Conservation (phyloP, 2,329 filamentous ascomycete species). For the Coniella lustricola region DNA sequence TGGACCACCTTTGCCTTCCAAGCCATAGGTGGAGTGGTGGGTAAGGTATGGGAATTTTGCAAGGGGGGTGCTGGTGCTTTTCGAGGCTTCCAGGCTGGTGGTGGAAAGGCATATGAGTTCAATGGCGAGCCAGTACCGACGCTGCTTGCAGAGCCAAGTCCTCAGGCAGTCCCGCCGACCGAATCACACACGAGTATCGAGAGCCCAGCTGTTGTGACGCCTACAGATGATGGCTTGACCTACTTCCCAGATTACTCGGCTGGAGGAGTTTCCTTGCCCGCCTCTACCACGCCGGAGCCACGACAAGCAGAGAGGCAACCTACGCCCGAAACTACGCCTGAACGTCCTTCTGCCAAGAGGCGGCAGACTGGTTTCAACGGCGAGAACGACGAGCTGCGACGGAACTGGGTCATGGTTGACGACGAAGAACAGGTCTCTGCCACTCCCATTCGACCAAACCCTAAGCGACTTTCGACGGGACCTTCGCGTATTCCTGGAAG, state of each 20-base stretch:
- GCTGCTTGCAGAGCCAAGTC: not conserved
- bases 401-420: conserved; percentile 66
- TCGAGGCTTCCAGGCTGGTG: conserved; percentile 79
- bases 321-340: conserved; percentile 35
- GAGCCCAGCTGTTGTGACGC: conserved; percentile 6
- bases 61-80: conserved; percentile 63
- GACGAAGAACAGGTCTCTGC: conserved; percentile 19
- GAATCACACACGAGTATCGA: not conserved
- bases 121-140: conserved; percentile 20
- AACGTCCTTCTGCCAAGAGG: conserved; percentile 42
- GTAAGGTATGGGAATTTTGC: conserved; percentile 83
- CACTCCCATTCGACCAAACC: conserved; percentile 15
- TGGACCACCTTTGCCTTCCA: conserved; percentile 56
- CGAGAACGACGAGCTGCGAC: conserved; percentile 49
- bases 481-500: conserved; percentile 9
- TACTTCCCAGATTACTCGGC: conserved; percentile 4
- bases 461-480: conserved; percentile 9
- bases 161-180: not conserved
- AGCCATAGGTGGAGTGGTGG: conserved; percentile 60
- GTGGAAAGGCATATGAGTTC: conserved; percentile 64
- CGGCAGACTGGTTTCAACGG: conserved; percentile 37
- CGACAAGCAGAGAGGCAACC: conserved; percentile 14
- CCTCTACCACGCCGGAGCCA: not conserved
- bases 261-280: not conserved
- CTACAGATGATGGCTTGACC: not conserved